Evolutionary conservation across 75 land plant species (phyloP).

Genomic region (Gnetum montanum): DNA sequence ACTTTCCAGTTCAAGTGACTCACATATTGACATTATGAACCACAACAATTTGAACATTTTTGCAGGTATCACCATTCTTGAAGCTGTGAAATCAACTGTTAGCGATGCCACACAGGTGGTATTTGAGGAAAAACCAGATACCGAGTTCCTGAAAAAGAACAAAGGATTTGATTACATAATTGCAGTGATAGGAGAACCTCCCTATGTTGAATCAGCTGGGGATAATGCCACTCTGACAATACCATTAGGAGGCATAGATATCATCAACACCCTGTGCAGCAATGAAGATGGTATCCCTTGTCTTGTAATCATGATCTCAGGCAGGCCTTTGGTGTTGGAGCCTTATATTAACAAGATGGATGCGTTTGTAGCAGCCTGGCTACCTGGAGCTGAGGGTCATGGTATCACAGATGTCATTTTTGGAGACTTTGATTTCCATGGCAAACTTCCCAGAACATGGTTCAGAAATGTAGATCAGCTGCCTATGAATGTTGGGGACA

Average conservation of each 20-base stretch:
- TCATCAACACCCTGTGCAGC: conserved; percentile 40
- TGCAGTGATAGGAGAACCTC: conserved; percentile 67
- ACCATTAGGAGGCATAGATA: conserved; percentile 44
- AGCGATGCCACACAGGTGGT: conserved; percentile 49
- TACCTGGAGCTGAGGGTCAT: conserved; percentile 28
- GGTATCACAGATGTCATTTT: conserved; percentile 38
- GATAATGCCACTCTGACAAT: conserved; percentile 69
- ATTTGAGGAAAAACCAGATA: conserved; percentile 39
- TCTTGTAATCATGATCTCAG: conserved; percentile 69
- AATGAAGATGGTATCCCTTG: conserved; percentile 28
- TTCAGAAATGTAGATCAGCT: conserved; percentile 46
- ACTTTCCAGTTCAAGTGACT: background rate
- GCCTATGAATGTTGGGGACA: conserved; percentile 55
- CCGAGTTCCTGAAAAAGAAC: conserved; percentile 17
- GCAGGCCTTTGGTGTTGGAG: conserved; percentile 74
- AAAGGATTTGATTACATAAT: conserved; percentile 57
- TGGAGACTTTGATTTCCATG: conserved; percentile 34
- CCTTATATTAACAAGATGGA: conserved; percentile 56
- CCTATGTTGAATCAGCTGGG: conserved; percentile 62
- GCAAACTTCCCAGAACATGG: conserved; percentile 34
- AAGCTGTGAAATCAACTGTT: conserved; percentile 52
- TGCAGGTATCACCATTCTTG: conserved; percentile 71
- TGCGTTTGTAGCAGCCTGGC: conserved; percentile 48
- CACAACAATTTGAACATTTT: no score
- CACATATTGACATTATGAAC: background rate